These are phyloP conservation scores for Zizania palustris DNA, from an alignment of 202 grass and related monocot species.

Conservation along the genomic window DNA sequence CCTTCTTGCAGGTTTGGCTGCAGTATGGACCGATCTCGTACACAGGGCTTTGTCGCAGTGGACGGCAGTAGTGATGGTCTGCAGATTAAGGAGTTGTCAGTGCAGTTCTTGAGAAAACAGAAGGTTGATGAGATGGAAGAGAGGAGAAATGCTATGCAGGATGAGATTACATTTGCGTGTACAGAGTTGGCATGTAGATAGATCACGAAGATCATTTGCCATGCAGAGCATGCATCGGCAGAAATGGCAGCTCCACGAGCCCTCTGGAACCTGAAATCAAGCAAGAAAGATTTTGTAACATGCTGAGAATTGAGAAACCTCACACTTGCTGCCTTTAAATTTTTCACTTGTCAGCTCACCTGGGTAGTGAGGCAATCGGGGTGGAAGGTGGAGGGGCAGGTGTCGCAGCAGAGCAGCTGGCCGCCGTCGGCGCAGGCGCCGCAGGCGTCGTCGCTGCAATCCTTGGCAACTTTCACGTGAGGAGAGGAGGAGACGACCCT, in stretches of 20 bases:
- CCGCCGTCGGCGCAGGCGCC: conserved; percentile 68
- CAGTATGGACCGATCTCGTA: conserved; percentile 3
- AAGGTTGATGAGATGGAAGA: neutral
- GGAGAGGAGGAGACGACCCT: neutral
- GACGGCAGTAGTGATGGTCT: conserved; percentile 50
- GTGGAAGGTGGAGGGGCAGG: conserved; percentile 67
- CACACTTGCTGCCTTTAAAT: neutral
- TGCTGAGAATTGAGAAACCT: neutral
- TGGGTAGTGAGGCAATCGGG: conserved; percentile 49
- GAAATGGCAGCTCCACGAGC: conserved; percentile 59
- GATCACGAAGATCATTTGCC: conserved; percentile 4
- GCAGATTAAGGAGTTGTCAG: neutral
- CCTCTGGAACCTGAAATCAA: conserved; percentile 49
- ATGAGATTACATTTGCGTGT: conserved; percentile 36
- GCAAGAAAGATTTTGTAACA: neutral
- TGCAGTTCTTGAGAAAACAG: neutral
- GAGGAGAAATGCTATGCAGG: neutral
- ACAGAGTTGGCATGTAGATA: conserved; percentile 54
- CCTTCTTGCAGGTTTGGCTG: conserved; percentile 52
- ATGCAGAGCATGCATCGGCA: conserved; percentile 58
- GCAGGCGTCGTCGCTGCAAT: conserved; percentile 63
- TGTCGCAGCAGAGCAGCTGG: conserved; percentile 62
- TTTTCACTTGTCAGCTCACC: neutral
- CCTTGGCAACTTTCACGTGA: conserved; percentile 14
- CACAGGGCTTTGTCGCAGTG: conserved; percentile 6